Base-by-base conservation (phyloP, 2,329 filamentous ascomycete species). In the Fusarium humuli region DNA sequence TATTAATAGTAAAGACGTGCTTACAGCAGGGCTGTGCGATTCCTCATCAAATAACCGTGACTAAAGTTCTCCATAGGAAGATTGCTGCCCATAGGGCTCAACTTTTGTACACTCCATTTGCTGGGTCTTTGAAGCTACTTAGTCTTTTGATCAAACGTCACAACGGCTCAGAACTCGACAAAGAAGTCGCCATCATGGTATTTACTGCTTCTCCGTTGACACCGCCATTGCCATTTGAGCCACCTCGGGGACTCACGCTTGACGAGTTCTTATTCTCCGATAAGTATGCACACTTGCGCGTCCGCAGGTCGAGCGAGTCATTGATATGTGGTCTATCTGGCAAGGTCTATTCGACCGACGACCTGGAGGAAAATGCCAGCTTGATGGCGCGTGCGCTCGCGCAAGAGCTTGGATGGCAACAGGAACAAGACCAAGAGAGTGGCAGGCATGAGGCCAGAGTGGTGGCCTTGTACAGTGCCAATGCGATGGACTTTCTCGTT, bases 361-460 rank as follows among this genome's bases (percentile, higher is more conserved):
- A 54, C 50, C 50, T 54, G 14, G 50, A 54, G 50, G 40, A 54
- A 54, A 54, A 54, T 45, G 40, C 40, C 40, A 54, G 50, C 40
- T 45, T 54, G 40, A 54, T 54, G 50, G 50, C 50, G 50, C 40
- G 50, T 54, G 50, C 50, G 20, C 40, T 54, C 27, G 50, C 50
- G 50, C 50, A 54, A 54, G 40, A 54, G 40, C 50, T 54, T 54
- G 50, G 50, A 54, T 54, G 50, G 50, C 50, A 54, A 54, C 50
- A 54, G 40, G 50, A 45, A 54, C 50, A 44, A 45, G 50, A 54
- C 50, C 40, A 54, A 54, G 50, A 54, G 50, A 54, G 50, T 54
- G 20, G 40, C 40, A 45, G 27, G 40, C 40, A 45, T 45, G 14
- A 54, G 50, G 40, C 40, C 40, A 54, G 50, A 54, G 50, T 54